Base-by-base conservation (phyloP, 2,329 filamentous ascomycete species). In the Lasiodiplodia theobromae region DNA sequence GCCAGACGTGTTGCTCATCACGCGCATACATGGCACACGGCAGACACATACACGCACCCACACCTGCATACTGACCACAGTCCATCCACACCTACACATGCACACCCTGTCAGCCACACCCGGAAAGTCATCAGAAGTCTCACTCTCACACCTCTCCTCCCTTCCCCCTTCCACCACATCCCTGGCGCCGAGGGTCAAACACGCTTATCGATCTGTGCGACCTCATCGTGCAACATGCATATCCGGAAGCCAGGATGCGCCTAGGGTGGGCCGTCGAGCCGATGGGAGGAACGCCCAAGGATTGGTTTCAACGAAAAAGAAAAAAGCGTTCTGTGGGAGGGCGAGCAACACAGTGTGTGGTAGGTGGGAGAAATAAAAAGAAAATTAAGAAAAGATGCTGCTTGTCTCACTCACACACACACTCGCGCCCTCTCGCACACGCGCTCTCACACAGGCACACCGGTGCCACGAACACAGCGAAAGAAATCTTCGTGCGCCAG, bases 171-270 rank as follows among this genome's bases (percentile, higher is more conserved):
- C 58, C 40, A 62, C 37, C 57, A 40, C 21, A n/a, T 40, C 57
- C 57, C 57, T 60, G 57, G 57, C 21, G 44, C 44, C 7, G n/a
- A 31, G 23, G 25, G 40, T n/a, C 28, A 31, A 49, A 62, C 40
- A 28, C 40, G 34, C 56, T 44, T 62, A 28, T 37, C 58, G 58
- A 62, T 62, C 58, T 62, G 58, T 62, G 58, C 11, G 38, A 60
- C 57, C 54, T 16, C 57, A 60, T n/a, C 23, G 23, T 40, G 23
- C 23, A 12, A 60, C 57, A 23, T 25, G 57, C 57, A 47, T 60
- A 44, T 60, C 57, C 57, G 37, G 37, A 31, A 31, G 38, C 57
- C 57, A 60, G 38, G 57, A 47, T 47, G 18, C 38, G 23, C 23
- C 23, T 53, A 25, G 44, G 44, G 44, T 47, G 44, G 44, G 44